Base-by-base conservation (phyloP, 768 basidiomycete genomes). In the Collybia sordida region DNA sequence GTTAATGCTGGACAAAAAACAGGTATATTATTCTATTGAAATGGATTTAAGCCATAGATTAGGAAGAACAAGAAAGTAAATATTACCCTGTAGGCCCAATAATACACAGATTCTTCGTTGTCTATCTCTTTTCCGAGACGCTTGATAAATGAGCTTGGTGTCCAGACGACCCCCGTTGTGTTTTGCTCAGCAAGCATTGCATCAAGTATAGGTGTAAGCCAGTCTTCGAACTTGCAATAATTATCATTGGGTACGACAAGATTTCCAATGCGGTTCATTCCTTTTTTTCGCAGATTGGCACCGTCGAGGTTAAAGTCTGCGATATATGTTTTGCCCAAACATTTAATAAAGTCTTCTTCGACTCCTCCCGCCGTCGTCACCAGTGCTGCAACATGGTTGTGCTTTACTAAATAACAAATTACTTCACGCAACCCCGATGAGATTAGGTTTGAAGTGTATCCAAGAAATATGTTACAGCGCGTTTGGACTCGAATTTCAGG, bases 271-370 rank as follows among this genome's bases (percentile, higher is more conserved):
- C 97, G 83, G 61, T 99, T 99, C 80, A 99, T 83, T n/a, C 97
- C 97, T 52, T 82, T 80, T 63, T 76, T 85, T 38, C 97, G 82
- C 49, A 99, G 70, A 49, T 86, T 85, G 4, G 93, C 90, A 12
- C 97, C 97, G 54, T 95, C 88, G 48, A 97, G 79, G 63, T 89
- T 82, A 68, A 97, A 99, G 58, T 94, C 92, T 0, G 92, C 92
- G 38, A 98, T 78, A 59, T 95, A 98, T 0, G 97, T 99, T 64
- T 89, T 85, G n/a, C 93, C 95, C 3, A 99, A 81, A 66, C 97
- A 98, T 69, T 99, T 99, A 70, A 99, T 97, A 52, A 98, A 91
- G 70, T 99, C 97, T 72, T 99, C 97, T 65, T 99, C 97, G 58
- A 99, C 88, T 6, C 97, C 97, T 6, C 97, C 97, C 4, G 97